Evolutionary conservation across 140 eudicot genomes (phyloP).

Genomic region (Flaveria floridana): DNA sequence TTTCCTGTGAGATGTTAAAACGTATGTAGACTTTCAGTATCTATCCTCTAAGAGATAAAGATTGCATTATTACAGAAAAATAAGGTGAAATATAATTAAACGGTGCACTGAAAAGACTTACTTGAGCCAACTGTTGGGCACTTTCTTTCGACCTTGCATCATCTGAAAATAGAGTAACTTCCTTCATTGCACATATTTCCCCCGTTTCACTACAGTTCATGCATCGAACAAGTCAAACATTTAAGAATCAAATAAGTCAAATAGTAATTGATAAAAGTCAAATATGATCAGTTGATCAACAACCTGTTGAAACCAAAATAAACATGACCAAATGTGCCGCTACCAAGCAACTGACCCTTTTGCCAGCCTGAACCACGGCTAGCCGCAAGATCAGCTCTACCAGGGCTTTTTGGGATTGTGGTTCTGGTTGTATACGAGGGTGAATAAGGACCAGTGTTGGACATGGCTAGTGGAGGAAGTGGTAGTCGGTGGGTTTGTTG

Average conservation of each 20-base stretch:
- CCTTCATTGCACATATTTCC: conserved; percentile 97
- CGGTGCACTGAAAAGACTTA: conserved; percentile 32
- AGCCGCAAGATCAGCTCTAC: conserved; percentile 52
- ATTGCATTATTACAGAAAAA: neutral
- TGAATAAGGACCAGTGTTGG: conserved; percentile 56
- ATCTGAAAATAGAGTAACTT: conserved; percentile 72
- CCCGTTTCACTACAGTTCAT: conserved; percentile 66
- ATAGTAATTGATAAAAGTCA: neutral
- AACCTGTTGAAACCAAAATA: conserved; percentile 88
- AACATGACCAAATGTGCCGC: conserved; percentile 91
- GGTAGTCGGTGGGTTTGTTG: conserved; percentile 73
- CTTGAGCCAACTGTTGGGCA: conserved; percentile 79
- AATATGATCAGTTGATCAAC: neutral
- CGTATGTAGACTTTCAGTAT: neutral
- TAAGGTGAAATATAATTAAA: neutral
- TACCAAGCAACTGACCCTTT: conserved; percentile 80
- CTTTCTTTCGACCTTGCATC: conserved; percentile 80
- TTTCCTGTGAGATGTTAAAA: conserved; percentile 52
- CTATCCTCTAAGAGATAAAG: conserved; percentile 1
- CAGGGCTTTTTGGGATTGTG: conserved; percentile 72
- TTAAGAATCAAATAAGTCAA: neutral
- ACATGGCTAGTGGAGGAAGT: conserved; percentile 64
- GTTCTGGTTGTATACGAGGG: conserved; percentile 67
- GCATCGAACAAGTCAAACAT: conserved; percentile 10
- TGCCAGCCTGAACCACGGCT: conserved; percentile 80